These are phyloP conservation scores for Aspergillus spinulosporus DNA, from an alignment of 2,329 filamentous ascomycete genomes.

Conservation along the genomic window DNA sequence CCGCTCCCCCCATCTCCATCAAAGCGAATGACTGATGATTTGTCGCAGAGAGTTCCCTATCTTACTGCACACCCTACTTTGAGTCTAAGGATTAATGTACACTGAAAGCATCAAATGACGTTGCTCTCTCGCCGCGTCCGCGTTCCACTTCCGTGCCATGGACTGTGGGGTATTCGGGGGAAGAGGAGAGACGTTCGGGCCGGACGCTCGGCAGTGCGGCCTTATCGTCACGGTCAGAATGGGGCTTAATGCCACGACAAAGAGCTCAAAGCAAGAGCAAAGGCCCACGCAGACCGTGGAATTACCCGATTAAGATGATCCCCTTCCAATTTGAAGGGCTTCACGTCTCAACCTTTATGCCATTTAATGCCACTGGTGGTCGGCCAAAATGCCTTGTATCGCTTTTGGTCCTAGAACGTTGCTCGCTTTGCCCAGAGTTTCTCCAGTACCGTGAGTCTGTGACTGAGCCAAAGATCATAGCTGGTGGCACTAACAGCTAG, in stretches of 20 bases:
- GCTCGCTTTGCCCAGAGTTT: neutral
- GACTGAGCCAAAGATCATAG: neutral
- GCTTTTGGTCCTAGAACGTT: neutral
- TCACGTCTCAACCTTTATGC: neutral
- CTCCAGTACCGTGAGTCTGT: conserved; percentile 4
- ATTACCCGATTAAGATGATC: neutral
- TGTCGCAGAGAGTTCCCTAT: too few relatives aligned
- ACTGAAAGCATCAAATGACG: neutral
- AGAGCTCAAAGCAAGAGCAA: neutral
- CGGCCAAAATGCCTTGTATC: neutral
- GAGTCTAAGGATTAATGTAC: too few relatives aligned
- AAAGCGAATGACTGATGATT: too few relatives aligned
- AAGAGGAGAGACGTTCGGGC: conserved; percentile 20
- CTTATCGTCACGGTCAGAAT: conserved; percentile 15
- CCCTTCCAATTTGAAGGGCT: neutral
- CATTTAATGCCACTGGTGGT: neutral
- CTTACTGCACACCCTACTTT: too few relatives aligned
- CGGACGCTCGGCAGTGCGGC: conserved; percentile 19
- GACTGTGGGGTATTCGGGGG: conserved; percentile 19
- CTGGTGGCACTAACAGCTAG: neutral
- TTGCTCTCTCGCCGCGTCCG: conserved; percentile 1
- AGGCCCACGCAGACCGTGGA: conserved; percentile 8
- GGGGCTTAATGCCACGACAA: neutral
- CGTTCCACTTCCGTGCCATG: conserved; percentile 4
- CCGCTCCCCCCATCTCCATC: too few relatives aligned